A percentile compares a stretch with the other conserved stretches of the same genome.
Evolutionary conservation across 805 yeast species (phyloP).

Genomic region (Ogataea methanolica): DNA sequence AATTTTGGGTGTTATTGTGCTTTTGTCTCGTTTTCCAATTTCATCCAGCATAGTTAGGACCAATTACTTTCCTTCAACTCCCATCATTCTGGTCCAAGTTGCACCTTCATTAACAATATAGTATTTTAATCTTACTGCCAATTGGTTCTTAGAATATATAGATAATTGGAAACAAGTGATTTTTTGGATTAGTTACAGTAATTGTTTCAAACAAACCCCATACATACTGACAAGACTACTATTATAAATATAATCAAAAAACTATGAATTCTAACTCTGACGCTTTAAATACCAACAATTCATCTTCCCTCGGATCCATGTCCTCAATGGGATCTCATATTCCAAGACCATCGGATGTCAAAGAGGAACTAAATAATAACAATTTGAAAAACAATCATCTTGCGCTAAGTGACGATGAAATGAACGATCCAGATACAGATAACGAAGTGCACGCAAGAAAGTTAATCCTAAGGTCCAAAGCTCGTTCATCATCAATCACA

Average conservation of each 20-base stretch:
- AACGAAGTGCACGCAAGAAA: conserved; percentile 29
- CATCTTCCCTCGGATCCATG: conserved; percentile 18
- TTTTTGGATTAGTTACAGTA: no score
- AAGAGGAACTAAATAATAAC: neutral
- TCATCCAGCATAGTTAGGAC: no score
- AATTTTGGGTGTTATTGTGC: no score
- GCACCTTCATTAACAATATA: no score
- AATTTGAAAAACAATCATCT: conserved; percentile 1
- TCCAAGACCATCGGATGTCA: conserved; percentile 6
- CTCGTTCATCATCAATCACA: conserved; percentile 17
- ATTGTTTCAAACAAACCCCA: no score
- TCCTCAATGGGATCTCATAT: conserved; percentile 15
- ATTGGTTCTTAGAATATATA: no score
- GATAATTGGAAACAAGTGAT: no score
- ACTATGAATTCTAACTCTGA: conserved; percentile 1
- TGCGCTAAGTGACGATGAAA: conserved; percentile 18
- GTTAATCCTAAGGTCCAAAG: conserved; percentile 23
- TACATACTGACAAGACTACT: no score
- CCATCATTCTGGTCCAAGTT: no score
- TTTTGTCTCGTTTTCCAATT: no score
- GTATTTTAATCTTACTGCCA: no score
- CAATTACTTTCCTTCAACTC: no score
- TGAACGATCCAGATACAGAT: conserved; percentile 30
- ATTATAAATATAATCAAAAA: neutral
- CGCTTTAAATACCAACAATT: conserved; percentile 2